A percentile compares a stretch with the other conserved stretches of the same genome.
phyloP scores from a whole-genome alignment of 768 basidiomycete genomes.

The Mycena polygramma region DNA sequence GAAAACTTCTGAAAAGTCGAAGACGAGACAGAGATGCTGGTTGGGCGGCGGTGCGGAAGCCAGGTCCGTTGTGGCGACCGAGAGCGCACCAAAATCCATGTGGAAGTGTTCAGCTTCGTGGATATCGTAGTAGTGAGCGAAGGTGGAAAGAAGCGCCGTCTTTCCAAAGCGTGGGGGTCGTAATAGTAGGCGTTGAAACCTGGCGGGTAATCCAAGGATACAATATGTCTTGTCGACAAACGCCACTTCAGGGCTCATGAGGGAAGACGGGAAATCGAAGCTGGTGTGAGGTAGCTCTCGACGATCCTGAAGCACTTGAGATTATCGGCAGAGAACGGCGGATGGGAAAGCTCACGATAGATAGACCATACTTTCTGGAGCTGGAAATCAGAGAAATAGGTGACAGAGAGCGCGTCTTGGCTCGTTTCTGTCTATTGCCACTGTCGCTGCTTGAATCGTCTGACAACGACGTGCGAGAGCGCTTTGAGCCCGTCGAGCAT shows the following conservation, averaged over 20 bases:
- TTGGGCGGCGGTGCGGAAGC: background rate
- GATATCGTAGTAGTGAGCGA: slow-evolving; percentile 13
- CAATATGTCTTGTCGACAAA: slow-evolving; percentile 19
- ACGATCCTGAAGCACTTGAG: background rate
- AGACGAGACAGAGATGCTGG: slow-evolving; percentile 20
- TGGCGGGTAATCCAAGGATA: slow-evolving; percentile 1
- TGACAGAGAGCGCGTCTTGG: background rate
- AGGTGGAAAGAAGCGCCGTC: slow-evolving; percentile 16
- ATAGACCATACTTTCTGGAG: background rate
- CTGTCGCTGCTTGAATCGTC: slow-evolving; percentile 5
- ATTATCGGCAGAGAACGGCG: too few relatives aligned
- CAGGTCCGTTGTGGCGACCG: background rate
- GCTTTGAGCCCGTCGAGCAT: background rate
- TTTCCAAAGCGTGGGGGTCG: slow-evolving; percentile 30
- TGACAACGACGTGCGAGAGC: background rate
- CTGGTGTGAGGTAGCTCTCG: background rate
- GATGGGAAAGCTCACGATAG: background rate
- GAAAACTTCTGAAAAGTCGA: background rate
- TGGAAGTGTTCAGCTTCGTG: slow-evolving; percentile 3
- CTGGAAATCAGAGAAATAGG: background rate
- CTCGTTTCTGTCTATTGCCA: background rate
- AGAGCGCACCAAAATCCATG: slow-evolving; percentile 1
- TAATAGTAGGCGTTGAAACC: slow-evolving; percentile 7
- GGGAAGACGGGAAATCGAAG: background rate
- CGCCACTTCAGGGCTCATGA: background rate